These are phyloP conservation scores for Lagenidium giganteum DNA, from an alignment of 352 stramenopile genomes.

Conservation along the genomic window DNA sequence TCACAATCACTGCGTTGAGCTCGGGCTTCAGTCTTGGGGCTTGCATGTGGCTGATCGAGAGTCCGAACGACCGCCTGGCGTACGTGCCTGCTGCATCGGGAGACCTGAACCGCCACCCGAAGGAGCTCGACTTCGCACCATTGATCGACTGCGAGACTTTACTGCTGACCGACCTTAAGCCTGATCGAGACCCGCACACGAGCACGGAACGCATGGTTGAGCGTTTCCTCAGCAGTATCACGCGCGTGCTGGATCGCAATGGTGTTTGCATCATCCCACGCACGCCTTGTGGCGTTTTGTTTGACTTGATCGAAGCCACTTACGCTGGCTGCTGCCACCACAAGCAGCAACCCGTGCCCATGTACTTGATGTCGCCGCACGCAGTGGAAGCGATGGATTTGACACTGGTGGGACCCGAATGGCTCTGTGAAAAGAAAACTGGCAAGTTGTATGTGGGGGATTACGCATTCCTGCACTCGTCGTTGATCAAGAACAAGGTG, in stretches of 20 bases:
- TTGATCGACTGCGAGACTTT: conserved; percentile 77
- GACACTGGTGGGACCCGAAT: conserved; percentile 60
- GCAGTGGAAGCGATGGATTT: conserved; percentile 43
- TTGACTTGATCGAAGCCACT: conserved; percentile 75
- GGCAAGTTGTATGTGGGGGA: conserved; percentile 73
- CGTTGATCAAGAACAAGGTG: conserved; percentile 38
- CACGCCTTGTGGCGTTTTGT: conserved; percentile 53
- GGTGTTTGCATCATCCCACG: conserved; percentile 69
- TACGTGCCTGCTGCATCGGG: conserved; percentile 74
- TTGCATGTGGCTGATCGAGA: conserved; percentile 68
- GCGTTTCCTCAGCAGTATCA: conserved; percentile 49
- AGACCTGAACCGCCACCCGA: conserved; percentile 82
- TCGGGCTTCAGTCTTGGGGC: conserved; percentile 70
- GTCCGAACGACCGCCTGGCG: conserved; percentile 56
- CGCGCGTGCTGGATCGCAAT: conserved; percentile 50
- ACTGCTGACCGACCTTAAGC: conserved; percentile 72
- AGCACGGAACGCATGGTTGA: conserved; percentile 76
- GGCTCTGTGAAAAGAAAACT: conserved; percentile 81
- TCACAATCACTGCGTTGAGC: conserved; percentile 68
- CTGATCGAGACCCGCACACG: conserved; percentile 59
- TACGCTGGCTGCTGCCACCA: conserved; percentile 41
- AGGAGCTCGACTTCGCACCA: conserved; percentile 71
- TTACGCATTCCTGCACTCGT: conserved; percentile 60
- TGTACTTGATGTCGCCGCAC: conserved; percentile 63
- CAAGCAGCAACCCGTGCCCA: conserved; percentile 37